Conservation (phyloP, 257 asterid species). For the Penstemon davidsonii region DNA sequence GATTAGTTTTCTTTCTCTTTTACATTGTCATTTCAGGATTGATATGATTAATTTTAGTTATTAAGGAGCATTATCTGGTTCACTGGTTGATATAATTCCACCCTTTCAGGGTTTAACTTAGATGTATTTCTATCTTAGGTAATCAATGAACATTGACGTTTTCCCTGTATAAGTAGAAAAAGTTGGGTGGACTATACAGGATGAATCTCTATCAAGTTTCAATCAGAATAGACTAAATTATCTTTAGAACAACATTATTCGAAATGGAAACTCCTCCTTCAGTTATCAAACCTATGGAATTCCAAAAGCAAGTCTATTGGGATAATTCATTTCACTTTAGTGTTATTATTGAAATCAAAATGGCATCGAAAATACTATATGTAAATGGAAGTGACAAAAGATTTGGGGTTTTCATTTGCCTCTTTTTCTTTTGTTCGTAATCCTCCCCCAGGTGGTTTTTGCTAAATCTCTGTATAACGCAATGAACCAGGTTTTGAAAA, state of each 20-base stretch:
- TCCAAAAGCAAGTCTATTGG: no score
- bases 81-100: slow-evolving; percentile 13
- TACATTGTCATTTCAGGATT: background rate
- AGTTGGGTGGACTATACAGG: slow-evolving; percentile 1
- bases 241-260: no score
- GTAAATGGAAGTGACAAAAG: background rate
- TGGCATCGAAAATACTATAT: slow-evolving; percentile 10
- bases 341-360: background rate
- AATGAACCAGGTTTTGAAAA: slow-evolving; percentile 70
- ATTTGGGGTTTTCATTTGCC: background rate
- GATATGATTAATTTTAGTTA: background rate
- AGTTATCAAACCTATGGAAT: no score
- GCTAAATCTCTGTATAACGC: slow-evolving; percentile 5
- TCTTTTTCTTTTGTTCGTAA: slow-evolving; percentile 6
- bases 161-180: background rate
- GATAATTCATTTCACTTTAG: no score
- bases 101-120: background rate
- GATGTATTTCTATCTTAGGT: slow-evolving; percentile 1
- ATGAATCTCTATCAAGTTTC: background rate
- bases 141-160: slow-evolving; percentile 1
- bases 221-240: no score
- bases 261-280: no score
- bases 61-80: background rate
- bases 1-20: background rate
- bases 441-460: background rate